Conservation (phyloP, 768 basidiomycete genomes). For the Podaxis pistillaris region DNA sequence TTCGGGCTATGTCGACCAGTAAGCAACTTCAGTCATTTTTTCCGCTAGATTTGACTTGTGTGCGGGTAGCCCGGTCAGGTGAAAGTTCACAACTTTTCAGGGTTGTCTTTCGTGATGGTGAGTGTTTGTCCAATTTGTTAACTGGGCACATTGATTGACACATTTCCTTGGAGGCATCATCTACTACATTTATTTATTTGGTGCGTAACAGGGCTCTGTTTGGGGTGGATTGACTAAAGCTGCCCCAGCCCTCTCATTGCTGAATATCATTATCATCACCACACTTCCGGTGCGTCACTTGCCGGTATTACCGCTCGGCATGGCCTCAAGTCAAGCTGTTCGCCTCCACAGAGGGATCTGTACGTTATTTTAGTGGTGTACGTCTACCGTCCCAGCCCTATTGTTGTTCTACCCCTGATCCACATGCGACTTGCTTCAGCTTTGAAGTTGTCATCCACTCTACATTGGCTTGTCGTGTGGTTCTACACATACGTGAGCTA, state of each 20-base stretch:
- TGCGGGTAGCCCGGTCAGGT: not conserved
- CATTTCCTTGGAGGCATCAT: not conserved
- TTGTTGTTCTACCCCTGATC: not conserved
- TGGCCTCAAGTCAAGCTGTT: not conserved
- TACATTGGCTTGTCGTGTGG: not conserved
- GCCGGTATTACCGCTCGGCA: not conserved
- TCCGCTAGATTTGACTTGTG: not conserved
- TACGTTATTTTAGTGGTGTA: not conserved
- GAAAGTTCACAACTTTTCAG: not conserved
- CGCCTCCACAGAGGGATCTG: not conserved
- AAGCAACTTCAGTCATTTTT: not conserved
- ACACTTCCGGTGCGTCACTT: not conserved
- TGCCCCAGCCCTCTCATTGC: not conserved
- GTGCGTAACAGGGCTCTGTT: not conserved
- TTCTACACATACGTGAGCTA: not conserved
- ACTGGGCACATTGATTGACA: not conserved
- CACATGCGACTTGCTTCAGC: not conserved
- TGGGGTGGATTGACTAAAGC: not conserved
- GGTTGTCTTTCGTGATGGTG: not conserved
- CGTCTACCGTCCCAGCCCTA: not conserved
- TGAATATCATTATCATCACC: not conserved
- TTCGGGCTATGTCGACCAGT: not conserved
- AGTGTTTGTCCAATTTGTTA: not conserved
- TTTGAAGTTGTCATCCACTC: not conserved
- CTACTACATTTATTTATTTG: not conserved